Evolutionary conservation across 2,329 filamentous ascomycete species (phyloP).

Genomic region (Exophiala lecanii-corni): DNA sequence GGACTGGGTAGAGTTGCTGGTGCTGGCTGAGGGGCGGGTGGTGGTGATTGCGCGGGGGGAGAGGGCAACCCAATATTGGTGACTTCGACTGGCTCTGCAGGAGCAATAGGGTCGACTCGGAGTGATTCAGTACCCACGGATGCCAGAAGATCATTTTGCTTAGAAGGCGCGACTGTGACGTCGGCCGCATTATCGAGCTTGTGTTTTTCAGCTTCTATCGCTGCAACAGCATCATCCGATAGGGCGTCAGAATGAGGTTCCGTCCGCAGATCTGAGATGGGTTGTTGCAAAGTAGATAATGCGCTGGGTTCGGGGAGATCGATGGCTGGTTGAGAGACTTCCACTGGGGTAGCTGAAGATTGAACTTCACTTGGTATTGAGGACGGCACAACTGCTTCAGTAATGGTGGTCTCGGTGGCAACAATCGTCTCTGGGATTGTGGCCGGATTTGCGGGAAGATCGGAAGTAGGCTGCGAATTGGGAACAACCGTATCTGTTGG

Average conservation of each 20-base stretch:
- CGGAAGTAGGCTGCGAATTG: constrained; percentile 16
- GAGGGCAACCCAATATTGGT: constrained; percentile 20
- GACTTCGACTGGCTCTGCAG: constrained; percentile 5
- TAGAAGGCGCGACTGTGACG: constrained; percentile 4
- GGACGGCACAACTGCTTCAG: constrained; percentile 21
- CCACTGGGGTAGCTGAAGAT: constrained; percentile 13
- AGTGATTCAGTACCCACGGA: constrained; percentile 1
- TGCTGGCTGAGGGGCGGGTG: constrained; percentile 31
- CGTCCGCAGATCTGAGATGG: constrained; percentile 28
- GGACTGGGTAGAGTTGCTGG: constrained; percentile 22
- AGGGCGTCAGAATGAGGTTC: constrained; percentile 24
- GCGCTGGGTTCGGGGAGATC: constrained; percentile 14
- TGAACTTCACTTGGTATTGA: constrained; percentile 20
- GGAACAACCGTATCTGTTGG: constrained; percentile 6
- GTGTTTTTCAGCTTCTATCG: constrained; percentile 27
- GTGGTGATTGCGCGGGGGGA: constrained; percentile 25
- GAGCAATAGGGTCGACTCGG: neutral
- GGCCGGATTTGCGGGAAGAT: constrained; percentile 2
- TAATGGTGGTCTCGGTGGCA: neutral
- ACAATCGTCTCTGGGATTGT: constrained; percentile 8
- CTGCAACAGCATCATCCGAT: constrained; percentile 20
- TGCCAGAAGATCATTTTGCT: constrained; percentile 7
- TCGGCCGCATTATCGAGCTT: constrained; percentile 25
- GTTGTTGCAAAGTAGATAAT: constrained; percentile 1
- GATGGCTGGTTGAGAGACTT: constrained; percentile 15